Evolutionary conservation across 148 eudicot genomes (phyloP).

Genomic region (Camellia granthamiana): DNA sequence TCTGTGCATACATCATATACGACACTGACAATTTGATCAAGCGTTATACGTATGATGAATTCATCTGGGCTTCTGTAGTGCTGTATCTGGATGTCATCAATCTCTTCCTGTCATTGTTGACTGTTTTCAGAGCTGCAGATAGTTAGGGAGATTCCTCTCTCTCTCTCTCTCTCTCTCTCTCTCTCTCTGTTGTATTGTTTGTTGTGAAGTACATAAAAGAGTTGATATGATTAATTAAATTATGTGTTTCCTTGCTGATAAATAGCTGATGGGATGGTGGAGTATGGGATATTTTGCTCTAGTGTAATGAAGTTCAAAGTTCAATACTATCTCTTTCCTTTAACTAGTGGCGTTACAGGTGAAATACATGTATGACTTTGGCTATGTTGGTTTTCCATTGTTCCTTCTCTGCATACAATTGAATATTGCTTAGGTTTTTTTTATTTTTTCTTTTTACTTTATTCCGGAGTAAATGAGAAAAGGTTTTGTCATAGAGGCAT

Average conservation of each 20-base stretch:
- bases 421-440: too few relatives aligned
- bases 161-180: neutral
- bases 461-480: too few relatives aligned
- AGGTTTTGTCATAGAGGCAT: too few relatives aligned
- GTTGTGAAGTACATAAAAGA: neutral
- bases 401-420: too few relatives aligned
- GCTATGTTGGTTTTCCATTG: too few relatives aligned
- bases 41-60: slow-evolving; percentile 68
- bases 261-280: neutral
- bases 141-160: slow-evolving; percentile 9
- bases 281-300: neutral
- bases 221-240: neutral
- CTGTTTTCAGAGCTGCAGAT: slow-evolving; percentile 51
- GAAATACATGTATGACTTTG: too few relatives aligned
- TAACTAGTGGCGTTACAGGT: too few relatives aligned
- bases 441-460: too few relatives aligned
- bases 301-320: neutral
- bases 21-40: slow-evolving; percentile 83
- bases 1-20: slow-evolving; percentile 65
- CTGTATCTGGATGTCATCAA: slow-evolving; percentile 72
- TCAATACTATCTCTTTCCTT: neutral
- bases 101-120: slow-evolving; percentile 60
- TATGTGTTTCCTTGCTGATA: neutral
- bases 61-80: slow-evolving; percentile 65
- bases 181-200: neutral